A percentile compares a stretch with the other conserved stretches of the same genome.
Conservation (phyloP, 2,329 filamentous ascomycete species). For the Colletotrichum tropicale region DNA sequence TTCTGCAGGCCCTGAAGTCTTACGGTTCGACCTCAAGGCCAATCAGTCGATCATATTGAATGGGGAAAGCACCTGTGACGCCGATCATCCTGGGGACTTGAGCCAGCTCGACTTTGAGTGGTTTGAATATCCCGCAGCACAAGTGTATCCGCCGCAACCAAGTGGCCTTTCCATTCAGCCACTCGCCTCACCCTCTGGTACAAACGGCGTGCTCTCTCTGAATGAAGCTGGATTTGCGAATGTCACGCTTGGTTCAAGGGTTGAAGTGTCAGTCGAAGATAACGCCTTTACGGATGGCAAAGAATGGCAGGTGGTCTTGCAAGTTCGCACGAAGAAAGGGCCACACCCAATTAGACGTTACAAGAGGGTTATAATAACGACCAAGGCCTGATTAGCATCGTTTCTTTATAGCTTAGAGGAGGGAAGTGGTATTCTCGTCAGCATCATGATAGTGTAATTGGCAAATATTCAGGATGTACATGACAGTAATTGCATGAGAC, state of each 20-base stretch:
- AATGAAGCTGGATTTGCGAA: not conserved
- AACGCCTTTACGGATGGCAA: not conserved
- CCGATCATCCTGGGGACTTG: not conserved
- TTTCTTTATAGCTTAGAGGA: not conserved
- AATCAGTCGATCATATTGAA: not conserved
- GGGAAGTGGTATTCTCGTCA: not conserved
- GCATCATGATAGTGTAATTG: not conserved
- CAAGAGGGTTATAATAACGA: not conserved
- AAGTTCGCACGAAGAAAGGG: not conserved
- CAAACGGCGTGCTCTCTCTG: not conserved
- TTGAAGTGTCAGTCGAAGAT: not conserved
- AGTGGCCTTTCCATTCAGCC: not conserved
- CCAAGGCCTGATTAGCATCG: not conserved
- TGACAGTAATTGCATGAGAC: not conserved
- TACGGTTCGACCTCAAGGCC: not conserved
- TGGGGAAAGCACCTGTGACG: not conserved
- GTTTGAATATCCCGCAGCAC: not conserved
- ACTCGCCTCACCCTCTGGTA: not conserved
- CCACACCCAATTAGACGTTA: not conserved
- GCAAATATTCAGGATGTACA: not conserved
- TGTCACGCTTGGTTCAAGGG: not conserved
- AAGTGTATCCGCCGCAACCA: not conserved
- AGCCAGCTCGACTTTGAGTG: not conserved
- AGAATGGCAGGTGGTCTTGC: not conserved
- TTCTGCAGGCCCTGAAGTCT: not conserved